Base-by-base conservation (phyloP, 345 rosid species). In the Euphorbia tirucalli region DNA sequence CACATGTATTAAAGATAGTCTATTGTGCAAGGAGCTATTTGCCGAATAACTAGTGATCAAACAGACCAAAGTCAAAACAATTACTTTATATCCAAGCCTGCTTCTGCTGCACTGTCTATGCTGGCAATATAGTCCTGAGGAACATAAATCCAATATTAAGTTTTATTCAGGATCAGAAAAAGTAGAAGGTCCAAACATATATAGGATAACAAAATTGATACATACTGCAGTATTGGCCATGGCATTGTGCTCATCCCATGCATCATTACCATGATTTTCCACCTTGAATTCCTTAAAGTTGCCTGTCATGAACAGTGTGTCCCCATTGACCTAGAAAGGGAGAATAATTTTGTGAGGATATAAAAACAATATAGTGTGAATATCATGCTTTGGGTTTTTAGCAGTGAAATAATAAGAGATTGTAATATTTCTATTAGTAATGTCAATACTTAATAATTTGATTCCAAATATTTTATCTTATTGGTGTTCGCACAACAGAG, bases 101-200 rank as follows among this genome's bases (percentile, higher is more conserved):
- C 80, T 56, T 89, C 88, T 13, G 88, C 61, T 37, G 87, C 92
- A 77, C 66, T 78, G 72, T 89, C 93, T 46, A 90, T 84, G 82
- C 89, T 86, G 15, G 99, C 96, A 76, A 95, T 84, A 79, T 85
- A 95, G 78, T 92, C 99, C 99, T 95, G 89, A 32, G 56, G n/a
- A 76, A 71, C 10, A 67, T 22, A 77, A 65, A 80, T 61, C 50
- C 52, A 65, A 35, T 43, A 48, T 68, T 62, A 76, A 75, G 60
- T 77, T 44, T 35, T 43, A 21, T 16, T 5, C 62, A 69, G 44
- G 58, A 24, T 43, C 22, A 48, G 22, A 56, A 18, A 62, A 61
- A 13, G 18, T 25, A 66, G 61, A 61, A 58, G 61, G 56, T 35
- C 49, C 32, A 69, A 48, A 52, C 50, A 65, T 43, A 28, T 24